Evolutionary conservation across 192 early-diverging fungal species (phyloP).

Genomic region (Rhizophagus clarus): DNA sequence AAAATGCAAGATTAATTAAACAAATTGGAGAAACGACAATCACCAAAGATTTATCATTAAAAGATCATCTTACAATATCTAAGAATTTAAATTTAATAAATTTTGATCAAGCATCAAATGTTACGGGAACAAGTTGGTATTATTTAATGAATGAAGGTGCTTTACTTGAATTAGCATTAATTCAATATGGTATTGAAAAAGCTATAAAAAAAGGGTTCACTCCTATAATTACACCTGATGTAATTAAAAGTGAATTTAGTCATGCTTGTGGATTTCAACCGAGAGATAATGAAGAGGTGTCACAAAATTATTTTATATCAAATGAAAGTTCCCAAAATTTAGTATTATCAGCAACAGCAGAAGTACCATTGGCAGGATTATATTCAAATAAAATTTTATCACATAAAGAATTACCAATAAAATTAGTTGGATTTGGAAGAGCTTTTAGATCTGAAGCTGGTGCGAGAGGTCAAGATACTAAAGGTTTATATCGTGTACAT

Average conservation of each 20-base stretch:
- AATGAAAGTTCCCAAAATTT: slow-evolving; percentile 51
- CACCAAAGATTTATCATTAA: slow-evolving; percentile 30
- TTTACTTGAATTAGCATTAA: slow-evolving; percentile 83
- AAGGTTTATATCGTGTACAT: slow-evolving; percentile 90
- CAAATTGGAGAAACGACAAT: slow-evolving; percentile 44
- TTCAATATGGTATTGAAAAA: slow-evolving; percentile 83
- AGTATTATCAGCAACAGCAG: slow-evolving; percentile 85
- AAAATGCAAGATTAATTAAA: slow-evolving; percentile 59
- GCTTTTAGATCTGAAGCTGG: slow-evolving; percentile 93
- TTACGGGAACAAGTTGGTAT: slow-evolving; percentile 83
- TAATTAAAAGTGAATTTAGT: slow-evolving; percentile 76
- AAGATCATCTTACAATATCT: slow-evolving; percentile 76
- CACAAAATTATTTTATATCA: slow-evolving; percentile 83
- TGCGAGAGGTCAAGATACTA: slow-evolving; percentile 78
- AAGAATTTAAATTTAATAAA: slow-evolving; percentile 71
- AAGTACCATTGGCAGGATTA: slow-evolving; percentile 90
- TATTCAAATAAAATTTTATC: slow-evolving; percentile 67
- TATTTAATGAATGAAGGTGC: slow-evolving; percentile 88
- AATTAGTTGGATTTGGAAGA: slow-evolving; percentile 78
- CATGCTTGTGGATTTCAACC: slow-evolving; percentile 92
- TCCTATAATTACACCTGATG: slow-evolving; percentile 82
- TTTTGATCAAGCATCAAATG: slow-evolving; percentile 77
- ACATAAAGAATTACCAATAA: slow-evolving; percentile 63
- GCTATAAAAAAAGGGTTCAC: slow-evolving; percentile 71
- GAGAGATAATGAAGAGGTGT: slow-evolving; percentile 61